Evolutionary conservation across 2,329 filamentous ascomycete species (phyloP).

Genomic region (Cercospora sesami): DNA sequence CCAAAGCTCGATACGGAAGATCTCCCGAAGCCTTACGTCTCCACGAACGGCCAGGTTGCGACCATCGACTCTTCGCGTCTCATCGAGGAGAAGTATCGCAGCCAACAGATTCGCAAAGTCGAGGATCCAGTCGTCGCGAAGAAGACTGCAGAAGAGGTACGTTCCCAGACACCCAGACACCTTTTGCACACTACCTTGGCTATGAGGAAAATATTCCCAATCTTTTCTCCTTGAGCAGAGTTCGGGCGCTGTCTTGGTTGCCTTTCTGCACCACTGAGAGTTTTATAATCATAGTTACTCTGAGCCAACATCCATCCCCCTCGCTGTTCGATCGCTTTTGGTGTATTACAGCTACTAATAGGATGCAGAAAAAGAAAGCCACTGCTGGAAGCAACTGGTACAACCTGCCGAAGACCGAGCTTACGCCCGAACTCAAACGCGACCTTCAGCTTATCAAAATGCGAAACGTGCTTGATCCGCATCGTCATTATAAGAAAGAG

Average conservation of each 20-base stretch:
- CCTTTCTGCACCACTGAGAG: conserved; percentile 70
- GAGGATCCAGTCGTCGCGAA: conserved; percentile 54
- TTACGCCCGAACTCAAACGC: conserved; percentile 82
- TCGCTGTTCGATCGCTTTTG: conserved; percentile 13
- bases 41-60: conserved; percentile 54
- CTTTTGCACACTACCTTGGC: conserved; percentile 37
- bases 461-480: conserved; percentile 83
- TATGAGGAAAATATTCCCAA: conserved; percentile 78
- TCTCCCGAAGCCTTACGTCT: conserved; percentile 57
- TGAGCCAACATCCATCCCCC: conserved; percentile 48
- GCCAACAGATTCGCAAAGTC: conserved; percentile 51
- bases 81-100: conserved; percentile 49
- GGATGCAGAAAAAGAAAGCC: conserved; percentile 56
- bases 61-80: conserved; percentile 55
- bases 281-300: conserved; percentile 74
- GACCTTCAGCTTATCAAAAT: conserved; percentile 88
- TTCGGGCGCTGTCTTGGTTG: conserved; percentile 75
- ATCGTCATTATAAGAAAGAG: conserved; percentile 89
- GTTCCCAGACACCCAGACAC: conserved; percentile 37
- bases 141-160: conserved; percentile 55
- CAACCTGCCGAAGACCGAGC: conserved; percentile 76
- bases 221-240: conserved; percentile 66
- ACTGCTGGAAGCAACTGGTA: conserved; percentile 84
- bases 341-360: conserved; percentile 28
- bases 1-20: conserved; percentile 52